A percentile compares a stretch with the other conserved stretches of the same genome.
phyloP scores from a whole-genome alignment of 345 rosid species.

The Gossypium turneri region DNA sequence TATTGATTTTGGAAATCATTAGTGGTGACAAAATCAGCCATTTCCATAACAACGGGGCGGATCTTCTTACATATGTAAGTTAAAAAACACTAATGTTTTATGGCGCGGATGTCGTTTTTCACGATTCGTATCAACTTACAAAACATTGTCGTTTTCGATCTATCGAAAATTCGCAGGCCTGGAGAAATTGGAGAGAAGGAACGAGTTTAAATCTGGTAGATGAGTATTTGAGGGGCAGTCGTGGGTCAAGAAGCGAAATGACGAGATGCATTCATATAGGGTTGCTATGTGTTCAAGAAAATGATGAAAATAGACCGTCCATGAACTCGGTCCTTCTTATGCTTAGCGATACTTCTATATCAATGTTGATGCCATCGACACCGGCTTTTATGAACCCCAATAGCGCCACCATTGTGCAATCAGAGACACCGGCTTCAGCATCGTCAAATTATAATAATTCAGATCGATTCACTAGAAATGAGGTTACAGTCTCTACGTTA shows the following conservation, averaged over 20 bases:
- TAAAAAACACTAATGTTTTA: too few species aligned
- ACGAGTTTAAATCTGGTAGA: background rate
- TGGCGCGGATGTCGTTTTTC: too few species aligned
- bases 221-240: background rate
- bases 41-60: background rate
- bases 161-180: background rate
- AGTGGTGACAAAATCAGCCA: background rate
- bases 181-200: slow-evolving; percentile 10
- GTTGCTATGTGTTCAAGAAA: background rate
- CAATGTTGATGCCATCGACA: background rate
- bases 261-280: background rate
- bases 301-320: background rate
- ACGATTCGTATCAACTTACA: too few species aligned
- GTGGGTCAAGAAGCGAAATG: background rate
- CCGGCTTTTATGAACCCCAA: background rate
- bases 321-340: background rate
- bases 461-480: background rate
- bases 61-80: slow-evolving; percentile 6
- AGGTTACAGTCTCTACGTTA: background rate
- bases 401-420: background rate
- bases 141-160: background rate
- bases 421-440: background rate
- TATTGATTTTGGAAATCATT: background rate
- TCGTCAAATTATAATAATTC: background rate
- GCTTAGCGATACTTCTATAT: background rate